These are phyloP conservation scores for Entonaema liquescens DNA, from an alignment of 495 filamentous ascomycete genomes.

Conservation along the genomic window DNA sequence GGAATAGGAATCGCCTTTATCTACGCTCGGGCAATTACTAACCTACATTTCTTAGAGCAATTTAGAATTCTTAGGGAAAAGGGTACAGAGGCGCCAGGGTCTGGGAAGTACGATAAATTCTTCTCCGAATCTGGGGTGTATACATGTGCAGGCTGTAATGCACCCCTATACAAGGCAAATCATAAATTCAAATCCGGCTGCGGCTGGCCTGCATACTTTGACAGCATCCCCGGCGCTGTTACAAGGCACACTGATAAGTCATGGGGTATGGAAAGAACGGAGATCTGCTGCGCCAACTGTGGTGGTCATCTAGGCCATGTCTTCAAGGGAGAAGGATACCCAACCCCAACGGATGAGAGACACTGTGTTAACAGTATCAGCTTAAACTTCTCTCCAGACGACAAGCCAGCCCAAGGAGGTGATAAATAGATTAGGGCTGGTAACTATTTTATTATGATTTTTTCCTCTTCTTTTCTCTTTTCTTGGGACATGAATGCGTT, in stretches of 20 bases:
- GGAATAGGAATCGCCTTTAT: not conserved
- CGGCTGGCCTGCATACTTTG: constrained; percentile 98
- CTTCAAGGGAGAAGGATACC: constrained; percentile 93
- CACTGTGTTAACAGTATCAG: constrained; percentile 97
- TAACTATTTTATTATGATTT: not conserved
- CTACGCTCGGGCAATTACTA: constrained; percentile 15
- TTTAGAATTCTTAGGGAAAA: constrained; percentile 91
- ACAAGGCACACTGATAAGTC: constrained; percentile 76
- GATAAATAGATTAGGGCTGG: constrained; percentile 39
- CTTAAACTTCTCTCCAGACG: constrained; percentile 77
- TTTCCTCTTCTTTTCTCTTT: too few relatives aligned
- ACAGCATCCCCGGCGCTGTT: constrained; percentile 90
- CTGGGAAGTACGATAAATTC: constrained; percentile 89
- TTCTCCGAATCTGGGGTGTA: constrained; percentile 77
- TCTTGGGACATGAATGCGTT: not conserved
- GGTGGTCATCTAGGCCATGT: constrained; percentile 97
- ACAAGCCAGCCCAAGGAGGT: constrained; percentile 52
- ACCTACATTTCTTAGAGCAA: constrained; percentile 69
- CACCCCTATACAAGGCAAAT: constrained; percentile 86
- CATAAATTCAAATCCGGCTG: constrained; percentile 97
- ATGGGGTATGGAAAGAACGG: constrained; percentile 85
- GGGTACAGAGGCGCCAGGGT: constrained; percentile 83
- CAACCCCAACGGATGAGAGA: constrained; percentile 91
- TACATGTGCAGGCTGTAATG: constrained; percentile 82
- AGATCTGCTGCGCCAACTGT: constrained; percentile 93